Evolutionary conservation across 306 rosid species (phyloP).

Genomic region (Prinsepia uniflora): DNA sequence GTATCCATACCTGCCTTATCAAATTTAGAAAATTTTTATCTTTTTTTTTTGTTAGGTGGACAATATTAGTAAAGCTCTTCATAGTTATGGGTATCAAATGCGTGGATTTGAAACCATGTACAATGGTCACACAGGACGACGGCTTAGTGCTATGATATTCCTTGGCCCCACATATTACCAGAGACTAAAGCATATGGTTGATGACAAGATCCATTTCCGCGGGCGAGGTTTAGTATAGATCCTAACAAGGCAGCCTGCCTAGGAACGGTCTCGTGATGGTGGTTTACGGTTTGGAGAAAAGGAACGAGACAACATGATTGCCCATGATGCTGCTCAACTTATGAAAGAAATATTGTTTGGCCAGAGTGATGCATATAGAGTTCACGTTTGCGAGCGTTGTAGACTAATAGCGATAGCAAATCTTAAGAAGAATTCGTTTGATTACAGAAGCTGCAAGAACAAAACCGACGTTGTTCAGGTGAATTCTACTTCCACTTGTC

Average conservation of each 20-base stretch:
- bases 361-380: slow-evolving; percentile 93
- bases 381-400: slow-evolving; percentile 89
- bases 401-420: slow-evolving; percentile 95
- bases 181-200: slow-evolving; percentile 96
- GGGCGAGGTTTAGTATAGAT: slow-evolving; percentile 98
- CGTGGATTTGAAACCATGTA: slow-evolving; percentile 99
- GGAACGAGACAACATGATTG: slow-evolving; percentile 98
- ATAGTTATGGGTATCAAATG: slow-evolving; percentile 97
- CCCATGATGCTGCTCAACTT: slow-evolving; percentile 95
- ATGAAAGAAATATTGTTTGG: slow-evolving; percentile 89
- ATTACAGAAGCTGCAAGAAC: slow-evolving; percentile 96
- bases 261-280: slow-evolving; percentile 94
- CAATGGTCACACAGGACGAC: slow-evolving; percentile 94
- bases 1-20: background rate
- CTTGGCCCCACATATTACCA: slow-evolving; percentile 97
- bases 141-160: slow-evolving; percentile 83
- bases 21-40: background rate
- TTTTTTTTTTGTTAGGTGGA: slow-evolving; percentile 62
- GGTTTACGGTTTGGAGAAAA: slow-evolving; percentile 97
- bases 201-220: slow-evolving; percentile 94
- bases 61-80: slow-evolving; percentile 90
- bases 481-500: slow-evolving; percentile 10
- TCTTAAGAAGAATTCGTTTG: slow-evolving; percentile 88
- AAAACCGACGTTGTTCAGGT: slow-evolving; percentile 98
- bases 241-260: slow-evolving; percentile 97